Evolutionary conservation across 108 stramenopile genomes (phyloP), one percentile per base, ranked within the genome.

Genomic region (Mediolabrus comicus): DNA sequence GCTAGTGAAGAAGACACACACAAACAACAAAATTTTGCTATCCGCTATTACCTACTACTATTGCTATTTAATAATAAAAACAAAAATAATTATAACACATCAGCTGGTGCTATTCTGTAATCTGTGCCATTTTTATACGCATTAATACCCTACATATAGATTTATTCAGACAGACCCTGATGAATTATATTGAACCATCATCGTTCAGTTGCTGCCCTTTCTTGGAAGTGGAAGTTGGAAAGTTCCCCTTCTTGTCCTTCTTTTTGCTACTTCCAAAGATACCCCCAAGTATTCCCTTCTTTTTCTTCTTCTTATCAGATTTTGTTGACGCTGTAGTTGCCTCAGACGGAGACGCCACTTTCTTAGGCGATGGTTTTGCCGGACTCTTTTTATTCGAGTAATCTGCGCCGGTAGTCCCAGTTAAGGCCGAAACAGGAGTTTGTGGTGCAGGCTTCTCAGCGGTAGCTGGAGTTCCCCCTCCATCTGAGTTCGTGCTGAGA

Each of bases 261-360:
- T 85, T 78, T 56, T 89, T 88, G 71, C 84, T 89, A 14, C 75
- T 72, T 33, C 80, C 77, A 70, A 91, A 91, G 19, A 92, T 79
- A 13, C 84, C 84, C 22, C 77, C 74, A 43, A 92, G 85, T 38
- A 92, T 33, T 22, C 91, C 86, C 74, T 92, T 92, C 73, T 92
- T 92, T 76, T 92, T 92, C 64, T 92, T 90, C 55, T 87, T 87
- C 11, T 70, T 54, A 26, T 35, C 49, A 56, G 79, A 59, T 53
- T 11, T 63, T 34, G 19, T 43, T 38, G 61, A 26, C 35, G 28
- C 58, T 67, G 35, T 25, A n/a, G 16, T 53, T 28, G 30, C 49
- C 65, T 57, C 74, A 71, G 28, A 79, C 81, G 58, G 62, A 54
- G 22, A 71, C 71, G 56, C 72, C 27, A 69, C 43, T 63, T 65